Evolutionary conservation across 129 eudicot species (phyloP), one percentile per base, ranked within the genome.

Genomic region (Scalesia atractyloides): DNA sequence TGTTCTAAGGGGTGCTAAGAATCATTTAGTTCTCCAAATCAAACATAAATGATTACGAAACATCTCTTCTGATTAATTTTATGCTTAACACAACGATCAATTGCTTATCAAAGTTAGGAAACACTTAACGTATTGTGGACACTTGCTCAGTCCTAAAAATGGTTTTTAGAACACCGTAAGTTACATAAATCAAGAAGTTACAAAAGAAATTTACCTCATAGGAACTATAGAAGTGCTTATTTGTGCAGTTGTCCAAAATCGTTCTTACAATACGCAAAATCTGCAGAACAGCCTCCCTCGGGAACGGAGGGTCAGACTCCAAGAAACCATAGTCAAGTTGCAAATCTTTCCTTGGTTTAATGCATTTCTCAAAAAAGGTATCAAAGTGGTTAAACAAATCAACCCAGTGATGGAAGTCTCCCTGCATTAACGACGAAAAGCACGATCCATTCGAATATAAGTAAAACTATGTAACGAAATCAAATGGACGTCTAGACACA

Each of bases 371-470:
- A 66, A 94, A 94, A 84, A 71, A 94, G 9, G 93, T 79, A 73
- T 94, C 96, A 4, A 94, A 94, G 69, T 94, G 97, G 79, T 86
- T 90, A 64, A 94, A 90, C 69, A 94, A 89, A 73, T 94, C 99
- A 73, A 90, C 88, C 99, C 97, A 94, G 48, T 94, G 97, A 82
- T 90, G 94, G 70, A 90, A 94, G 68, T 94, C 99, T 13, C 99
- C 99, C 99, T 94, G 96, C 80, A 83, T 68, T 62, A 73, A 64
- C 62, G 62, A 54, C 68, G 73, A 73, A 9, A 53, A 47, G 24
- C 37, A 54, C 30, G 10, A 77, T 72, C 60, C 52, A 70, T 75
- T 49, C 13, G 41, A 12, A 67, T 57, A 74, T 60, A 60, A 68
- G 68, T 41, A 66, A 34, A 57, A 16, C 19, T n/a, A 34, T 9